Conservation (phyloP, 306 rosid genomes). For the Cyclanthera cordifolia region DNA sequence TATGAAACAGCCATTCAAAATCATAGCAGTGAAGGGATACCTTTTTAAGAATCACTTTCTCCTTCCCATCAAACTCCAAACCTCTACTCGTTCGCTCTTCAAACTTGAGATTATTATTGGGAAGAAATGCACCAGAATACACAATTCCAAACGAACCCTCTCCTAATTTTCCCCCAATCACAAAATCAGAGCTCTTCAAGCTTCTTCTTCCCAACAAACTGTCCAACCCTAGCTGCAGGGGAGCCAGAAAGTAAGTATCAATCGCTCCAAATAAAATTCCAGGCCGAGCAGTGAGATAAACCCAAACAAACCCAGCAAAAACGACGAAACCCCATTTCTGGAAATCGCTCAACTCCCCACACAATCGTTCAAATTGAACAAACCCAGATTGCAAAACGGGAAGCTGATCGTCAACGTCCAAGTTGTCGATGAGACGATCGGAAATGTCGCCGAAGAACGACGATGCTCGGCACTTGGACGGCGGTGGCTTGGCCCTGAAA, state of each 20-base stretch:
- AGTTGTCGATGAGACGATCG: slow-evolving; percentile 25
- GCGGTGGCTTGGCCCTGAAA: slow-evolving; percentile 15
- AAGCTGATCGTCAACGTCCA: slow-evolving; percentile 43
- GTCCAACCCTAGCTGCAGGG: slow-evolving; percentile 63
- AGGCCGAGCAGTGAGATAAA: slow-evolving; percentile 79
- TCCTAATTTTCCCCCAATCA: slow-evolving; percentile 64
- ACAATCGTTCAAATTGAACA: slow-evolving; percentile 31
- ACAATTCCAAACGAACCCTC: slow-evolving; percentile 94
- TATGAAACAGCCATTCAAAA: neutral
- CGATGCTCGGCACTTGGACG: slow-evolving; percentile 32
- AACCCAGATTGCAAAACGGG: slow-evolving; percentile 43
- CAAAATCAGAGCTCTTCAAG: slow-evolving; percentile 52
- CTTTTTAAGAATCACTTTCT: slow-evolving; percentile 84
- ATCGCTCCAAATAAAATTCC: slow-evolving; percentile 88
- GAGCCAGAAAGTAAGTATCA: slow-evolving; percentile 84
- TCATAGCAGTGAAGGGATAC: slow-evolving; percentile 22
- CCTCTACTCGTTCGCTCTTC: slow-evolving; percentile 28
- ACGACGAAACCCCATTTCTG: slow-evolving; percentile 52
- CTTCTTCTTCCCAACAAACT: slow-evolving; percentile 58
- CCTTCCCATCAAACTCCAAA: slow-evolving; percentile 27
- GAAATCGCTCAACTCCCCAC: slow-evolving; percentile 40
- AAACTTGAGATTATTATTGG: slow-evolving; percentile 38
- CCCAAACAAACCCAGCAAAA: slow-evolving; percentile 59
- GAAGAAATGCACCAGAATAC: slow-evolving; percentile 58
- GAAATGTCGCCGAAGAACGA: slow-evolving; percentile 31